Base-by-base conservation (phyloP, 768 basidiomycete species). In the Paxillus involutus region DNA sequence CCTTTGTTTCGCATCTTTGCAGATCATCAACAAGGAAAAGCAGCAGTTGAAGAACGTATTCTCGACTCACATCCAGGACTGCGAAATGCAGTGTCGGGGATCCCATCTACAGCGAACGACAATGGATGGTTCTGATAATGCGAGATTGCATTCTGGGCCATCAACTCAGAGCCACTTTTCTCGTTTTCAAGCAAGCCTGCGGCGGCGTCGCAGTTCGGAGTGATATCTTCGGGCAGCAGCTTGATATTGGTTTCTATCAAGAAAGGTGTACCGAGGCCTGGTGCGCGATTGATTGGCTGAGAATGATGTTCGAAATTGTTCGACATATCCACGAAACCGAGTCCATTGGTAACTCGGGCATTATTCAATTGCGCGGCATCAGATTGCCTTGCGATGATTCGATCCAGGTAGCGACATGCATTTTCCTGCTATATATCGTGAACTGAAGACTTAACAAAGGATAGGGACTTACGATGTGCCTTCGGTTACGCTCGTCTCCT, bases 91-190 rank as follows among this genome's bases (percentile, higher is more conserved):
- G 83, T 84, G 9, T 67, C 65, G 4, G 63, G 57, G n/a, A 72
- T 61, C 7, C 78, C 76, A 68, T 88, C 85, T 5, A 85, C 84
- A 4, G 83, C 85, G 62, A 72, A 68, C 12, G 81, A 83, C 24
- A 76, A 74, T 26, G 84, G 69, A 64, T 77, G 71, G 2, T 63
- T 55, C 37, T 80, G 56, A 61, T 82, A 84, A 59, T 75, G 64
- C 14, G 57, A 42, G 44, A 63, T 68, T 19, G 62, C 62, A 24
- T 68, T 60, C 26, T 67, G 62, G 12, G 75, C 76, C 19, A 85
- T 60, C 12, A 50, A 40, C 17, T 58, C 47, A 8, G 64, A 59
- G 49, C 76, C 76, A 35, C 56, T 63, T 35, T 55, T 63, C 60
- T 81, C 81, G 13, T 77, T 64, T n/a, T 58, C 53, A 11, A 83